These are phyloP conservation scores for Pyrus bretschneideri DNA, from an alignment of 306 rosid genomes.

Conservation along the genomic window DNA sequence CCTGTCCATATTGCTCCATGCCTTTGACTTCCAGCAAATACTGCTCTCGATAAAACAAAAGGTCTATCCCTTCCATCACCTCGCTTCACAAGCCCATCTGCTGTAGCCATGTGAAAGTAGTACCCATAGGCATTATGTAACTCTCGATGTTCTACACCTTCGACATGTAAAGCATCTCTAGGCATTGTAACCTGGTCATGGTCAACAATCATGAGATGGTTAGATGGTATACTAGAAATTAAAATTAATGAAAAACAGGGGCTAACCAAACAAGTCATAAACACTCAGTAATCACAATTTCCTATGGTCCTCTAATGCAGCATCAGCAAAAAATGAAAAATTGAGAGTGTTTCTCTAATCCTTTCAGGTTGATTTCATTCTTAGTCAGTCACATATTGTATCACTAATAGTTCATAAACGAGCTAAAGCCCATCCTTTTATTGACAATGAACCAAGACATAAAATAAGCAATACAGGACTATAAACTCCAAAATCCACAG, in stretches of 20 bases:
- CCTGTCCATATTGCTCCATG: constrained; percentile 94
- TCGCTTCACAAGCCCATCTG: constrained; percentile 78
- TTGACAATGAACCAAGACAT: neutral
- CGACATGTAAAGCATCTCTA: constrained; percentile 73
- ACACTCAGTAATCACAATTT: neutral
- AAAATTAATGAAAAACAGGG: neutral
- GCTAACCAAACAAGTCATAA: neutral
- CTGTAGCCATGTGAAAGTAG: constrained; percentile 75
- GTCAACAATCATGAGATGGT: neutral
- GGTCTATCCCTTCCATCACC: constrained; percentile 87
- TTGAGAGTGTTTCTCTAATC: neutral
- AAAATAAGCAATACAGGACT: neutral
- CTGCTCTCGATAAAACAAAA: constrained; percentile 83
- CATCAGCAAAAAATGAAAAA: neutral
- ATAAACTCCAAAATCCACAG: neutral
- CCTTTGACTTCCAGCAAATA: constrained; percentile 92
- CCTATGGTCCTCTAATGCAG: neutral
- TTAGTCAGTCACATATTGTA: neutral
- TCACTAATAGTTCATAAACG: neutral
- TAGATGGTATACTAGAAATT: neutral
- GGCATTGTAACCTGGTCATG: constrained; percentile 85
- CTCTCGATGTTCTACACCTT: constrained; percentile 83
- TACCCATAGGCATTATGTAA: constrained; percentile 80
- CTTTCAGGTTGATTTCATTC: neutral
- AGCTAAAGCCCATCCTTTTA: neutral